phyloP scores from a whole-genome alignment of 2,329 filamentous ascomycete species.

The Fusarium dimerum region DNA sequence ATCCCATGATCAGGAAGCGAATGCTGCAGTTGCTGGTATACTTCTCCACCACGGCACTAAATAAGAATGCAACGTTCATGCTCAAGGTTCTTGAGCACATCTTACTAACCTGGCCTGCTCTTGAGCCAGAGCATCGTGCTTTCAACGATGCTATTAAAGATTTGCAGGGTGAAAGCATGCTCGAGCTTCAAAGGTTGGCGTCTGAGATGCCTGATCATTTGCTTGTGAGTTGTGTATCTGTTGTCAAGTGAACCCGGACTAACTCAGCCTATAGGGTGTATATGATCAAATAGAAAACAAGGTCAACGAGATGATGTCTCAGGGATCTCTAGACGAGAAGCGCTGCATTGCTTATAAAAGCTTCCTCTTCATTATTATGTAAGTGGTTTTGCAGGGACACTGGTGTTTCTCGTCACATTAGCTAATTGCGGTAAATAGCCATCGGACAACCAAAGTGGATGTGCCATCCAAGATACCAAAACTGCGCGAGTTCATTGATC shows the following conservation, averaged over 20 bases:
- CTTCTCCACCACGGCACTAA: slow-evolving; percentile 78
- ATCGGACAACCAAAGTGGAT: slow-evolving; percentile 78
- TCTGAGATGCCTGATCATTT: slow-evolving; percentile 91
- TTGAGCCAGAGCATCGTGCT: slow-evolving; percentile 67
- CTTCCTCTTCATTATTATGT: slow-evolving; percentile 92
- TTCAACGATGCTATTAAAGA: slow-evolving; percentile 91
- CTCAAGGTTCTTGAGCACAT: slow-evolving; percentile 90
- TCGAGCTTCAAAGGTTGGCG: slow-evolving; percentile 85
- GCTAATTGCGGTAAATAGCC: slow-evolving; percentile 49
- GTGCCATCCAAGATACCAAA: slow-evolving; percentile 69
- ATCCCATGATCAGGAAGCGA: slow-evolving; percentile 81
- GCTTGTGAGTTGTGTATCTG: slow-evolving; percentile 52
- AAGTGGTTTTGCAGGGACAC: slow-evolving; percentile 29
- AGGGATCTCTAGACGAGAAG: slow-evolving; percentile 76
- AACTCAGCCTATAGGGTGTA: slow-evolving; percentile 56
- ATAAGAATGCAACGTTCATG: slow-evolving; percentile 78
- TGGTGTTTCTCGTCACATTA: too few relatives aligned
- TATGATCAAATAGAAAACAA: slow-evolving; percentile 85
- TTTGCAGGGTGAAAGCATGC: slow-evolving; percentile 79
- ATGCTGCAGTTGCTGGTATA: slow-evolving; percentile 81
- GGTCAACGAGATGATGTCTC: slow-evolving; percentile 76
- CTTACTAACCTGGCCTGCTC: slow-evolving; percentile 76
- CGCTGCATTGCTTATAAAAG: slow-evolving; percentile 84
- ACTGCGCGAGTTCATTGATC: slow-evolving; percentile 76
- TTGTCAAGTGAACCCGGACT: slow-evolving; percentile 3